Evolutionary conservation across 2,329 filamentous ascomycete genomes (phyloP), one percentile per base, ranked within the genome.

Genomic region (Fusarium pseudoanthophilum): DNA sequence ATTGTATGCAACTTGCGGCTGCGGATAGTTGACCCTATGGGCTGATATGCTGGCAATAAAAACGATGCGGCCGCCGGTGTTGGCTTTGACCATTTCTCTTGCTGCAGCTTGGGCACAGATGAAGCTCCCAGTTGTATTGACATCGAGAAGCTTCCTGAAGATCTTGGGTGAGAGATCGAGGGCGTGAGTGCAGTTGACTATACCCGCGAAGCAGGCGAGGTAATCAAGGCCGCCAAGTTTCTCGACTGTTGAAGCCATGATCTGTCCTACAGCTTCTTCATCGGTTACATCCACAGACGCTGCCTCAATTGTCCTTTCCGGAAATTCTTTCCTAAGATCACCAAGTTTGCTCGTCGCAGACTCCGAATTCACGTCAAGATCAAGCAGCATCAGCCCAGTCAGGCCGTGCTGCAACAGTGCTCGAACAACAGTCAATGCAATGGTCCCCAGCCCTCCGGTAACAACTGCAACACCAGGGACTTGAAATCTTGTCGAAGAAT

Each of bases 1-100:
- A 73, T 95, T 95, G 78, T 95, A 95, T 1, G 90, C 88, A 1
- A 85, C 85, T 77, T 95, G 92, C 0, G 92, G 91, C 77, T 94
- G 92, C 0, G 92, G 92, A 76, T 85, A 94, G 75, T 94, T 94
- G 63, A 92, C 91, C 5, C 86, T 79, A 71, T 94, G 91, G 0
- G 86, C 92, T 3, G 90, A 92, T 53, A 93, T 92, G 16, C 88
- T 91, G 0, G 92, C 90, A 1, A 89, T 90, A 66, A 95, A 87
- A 3, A 91, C 83, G 61, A 94, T 92, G 45, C 86, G 86, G 0
- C 92, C 92, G 1, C 89, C 87, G 2, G 79, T 84, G 1, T 83
- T 82, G 58, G 85, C 79, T 15, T 73, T 62, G 18, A 87, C 84
- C 87, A 92, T 91, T n/a, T 86, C 82, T 57, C 83, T 84, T 3